Evolutionary conservation across 139 green algal species (phyloP).

Genomic region (Tetradesmus lagerheimii): DNA sequence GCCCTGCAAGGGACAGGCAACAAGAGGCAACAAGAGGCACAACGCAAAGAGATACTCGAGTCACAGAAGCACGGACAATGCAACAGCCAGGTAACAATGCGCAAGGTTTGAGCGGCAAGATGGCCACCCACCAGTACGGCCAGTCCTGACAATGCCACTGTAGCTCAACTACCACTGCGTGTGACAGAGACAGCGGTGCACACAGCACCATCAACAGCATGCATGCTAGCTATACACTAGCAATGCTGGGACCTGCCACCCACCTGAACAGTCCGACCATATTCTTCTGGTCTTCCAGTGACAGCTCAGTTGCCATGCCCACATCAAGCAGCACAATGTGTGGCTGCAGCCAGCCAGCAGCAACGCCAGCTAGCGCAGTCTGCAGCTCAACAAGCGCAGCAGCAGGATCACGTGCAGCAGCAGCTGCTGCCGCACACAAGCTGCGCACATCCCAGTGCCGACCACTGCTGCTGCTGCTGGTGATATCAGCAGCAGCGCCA

Average conservation of each 20-base stretch:
- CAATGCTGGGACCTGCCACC: not conserved
- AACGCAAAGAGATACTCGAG: no score
- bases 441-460: not conserved
- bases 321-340: constrained; percentile 91
- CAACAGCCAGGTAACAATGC: no score
- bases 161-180: constrained; percentile 51
- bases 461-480: not conserved
- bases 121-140: no score
- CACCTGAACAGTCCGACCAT: constrained; percentile 72
- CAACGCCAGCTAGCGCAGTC: not conserved
- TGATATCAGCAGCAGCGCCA: not conserved
- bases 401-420: constrained; percentile 7
- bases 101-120: no score
- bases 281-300: constrained; percentile 70
- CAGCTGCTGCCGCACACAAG: not conserved
- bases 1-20: no score
- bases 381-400: not conserved
- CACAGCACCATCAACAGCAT: not conserved
- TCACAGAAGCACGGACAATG: no score
- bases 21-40: no score
- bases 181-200: not conserved
- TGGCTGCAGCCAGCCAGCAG: constrained; percentile 66
- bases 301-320: constrained; percentile 92
- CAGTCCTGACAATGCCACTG: no score
- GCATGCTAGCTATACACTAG: no score